A percentile compares a stretch with the other conserved stretches of the same genome.
phyloP scores from a whole-genome alignment of 1,284 basidiomycete species.

The Albatrellus sp. region DNA sequence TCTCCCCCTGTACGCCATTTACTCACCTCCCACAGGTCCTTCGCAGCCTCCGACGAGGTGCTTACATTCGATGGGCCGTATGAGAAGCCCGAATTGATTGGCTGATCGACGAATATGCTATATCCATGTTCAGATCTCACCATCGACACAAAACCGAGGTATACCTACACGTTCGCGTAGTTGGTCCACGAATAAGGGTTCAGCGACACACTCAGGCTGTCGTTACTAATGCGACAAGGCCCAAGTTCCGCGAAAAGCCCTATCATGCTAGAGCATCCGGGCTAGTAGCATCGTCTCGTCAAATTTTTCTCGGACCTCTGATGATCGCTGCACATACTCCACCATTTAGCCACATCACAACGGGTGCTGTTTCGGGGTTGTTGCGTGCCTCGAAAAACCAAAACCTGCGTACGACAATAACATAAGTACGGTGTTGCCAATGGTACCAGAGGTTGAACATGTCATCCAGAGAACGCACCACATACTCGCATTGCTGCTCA shows the following conservation, averaged over 20 bases:
- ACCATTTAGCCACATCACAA: constrained; percentile 56
- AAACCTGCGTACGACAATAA: constrained; percentile 27
- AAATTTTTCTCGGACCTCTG: background rate
- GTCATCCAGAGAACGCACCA: constrained; percentile 34
- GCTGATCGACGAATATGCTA: constrained; percentile 45
- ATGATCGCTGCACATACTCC: constrained; percentile 26
- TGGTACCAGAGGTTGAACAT: background rate
- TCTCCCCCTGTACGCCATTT: constrained; percentile 20
- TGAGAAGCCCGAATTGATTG: constrained; percentile 51
- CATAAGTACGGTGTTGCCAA: background rate
- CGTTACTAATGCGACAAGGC: constrained; percentile 50
- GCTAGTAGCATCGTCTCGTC: constrained; percentile 19
- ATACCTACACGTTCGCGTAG: constrained; percentile 29
- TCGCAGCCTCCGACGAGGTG: constrained; percentile 40
- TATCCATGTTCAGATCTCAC: constrained; percentile 34
- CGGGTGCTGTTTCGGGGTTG: constrained; percentile 40
- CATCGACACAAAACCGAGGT: background rate
- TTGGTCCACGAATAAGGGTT: constrained; percentile 60
- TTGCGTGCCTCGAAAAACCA: constrained; percentile 59
- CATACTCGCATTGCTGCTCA: constrained; percentile 37
- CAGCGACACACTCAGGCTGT: constrained; percentile 33
- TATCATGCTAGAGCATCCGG: constrained; percentile 56
- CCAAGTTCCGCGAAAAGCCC: constrained; percentile 56
- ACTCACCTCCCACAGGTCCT: constrained; percentile 38
- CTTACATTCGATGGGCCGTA: constrained; percentile 36